These are phyloP conservation scores for Pestalotiopsis fici DNA, from an alignment of 2,329 filamentous ascomycete species.

Conservation along the genomic window DNA sequence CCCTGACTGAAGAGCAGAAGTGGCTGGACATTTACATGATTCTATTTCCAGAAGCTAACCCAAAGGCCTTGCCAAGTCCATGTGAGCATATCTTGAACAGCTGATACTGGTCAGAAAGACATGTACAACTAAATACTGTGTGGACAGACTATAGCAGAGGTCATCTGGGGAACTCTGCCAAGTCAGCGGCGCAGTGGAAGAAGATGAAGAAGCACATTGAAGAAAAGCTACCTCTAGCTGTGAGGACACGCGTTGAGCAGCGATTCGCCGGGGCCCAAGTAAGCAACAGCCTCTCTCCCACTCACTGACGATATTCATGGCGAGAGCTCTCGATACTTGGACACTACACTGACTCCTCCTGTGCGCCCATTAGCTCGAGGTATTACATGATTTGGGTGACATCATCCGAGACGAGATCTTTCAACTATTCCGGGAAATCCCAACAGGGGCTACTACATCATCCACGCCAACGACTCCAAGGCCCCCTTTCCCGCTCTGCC, in stretches of 20 bases:
- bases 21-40: conserved; percentile 32
- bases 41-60: conserved; percentile 27
- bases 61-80: conserved; percentile 26
- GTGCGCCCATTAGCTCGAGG: conserved; percentile 12
- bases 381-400: conserved; percentile 23
- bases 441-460: too few relatives aligned
- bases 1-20: conserved; percentile 26
- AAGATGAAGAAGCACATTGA: conserved; percentile 24
- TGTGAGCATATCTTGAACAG: conserved; percentile 19
- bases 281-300: not conserved
- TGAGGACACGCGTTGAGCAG: conserved; percentile 25
- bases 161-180: conserved; percentile 18
- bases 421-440: conserved; percentile 24
- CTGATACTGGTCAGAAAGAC: too few relatives aligned
- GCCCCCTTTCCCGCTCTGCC: conserved; percentile 17
- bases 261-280: conserved; percentile 25
- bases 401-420: conserved; percentile 25
- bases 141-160: conserved; percentile 24
- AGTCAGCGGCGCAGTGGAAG: conserved; percentile 20
- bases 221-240: conserved; percentile 25
- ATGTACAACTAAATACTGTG: conserved; percentile 8
- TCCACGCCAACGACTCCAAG: conserved; percentile 16
- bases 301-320: not conserved
- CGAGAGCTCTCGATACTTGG: not conserved
- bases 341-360: not conserved